Evolutionary conservation across 2,329 filamentous ascomycete species (phyloP).

Genomic region (Penicillium sp.): DNA sequence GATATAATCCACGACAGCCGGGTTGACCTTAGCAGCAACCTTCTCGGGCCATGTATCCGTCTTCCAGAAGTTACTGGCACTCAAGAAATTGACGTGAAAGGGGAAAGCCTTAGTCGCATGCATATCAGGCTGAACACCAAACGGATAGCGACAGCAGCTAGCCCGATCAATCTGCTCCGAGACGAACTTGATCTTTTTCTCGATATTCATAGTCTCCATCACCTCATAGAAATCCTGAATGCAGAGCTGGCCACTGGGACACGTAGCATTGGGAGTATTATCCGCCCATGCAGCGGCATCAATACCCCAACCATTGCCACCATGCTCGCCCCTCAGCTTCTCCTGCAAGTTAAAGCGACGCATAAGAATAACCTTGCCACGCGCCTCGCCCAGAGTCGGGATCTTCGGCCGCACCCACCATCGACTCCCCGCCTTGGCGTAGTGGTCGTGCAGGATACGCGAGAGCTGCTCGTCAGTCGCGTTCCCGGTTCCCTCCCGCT

Average conservation of each 20-base stretch:
- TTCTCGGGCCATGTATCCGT: slow-evolving; percentile 87
- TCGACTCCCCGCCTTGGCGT: slow-evolving; percentile 55
- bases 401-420: slow-evolving; percentile 80
- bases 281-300: slow-evolving; percentile 73
- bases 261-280: slow-evolving; percentile 74
- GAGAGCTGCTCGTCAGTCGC: slow-evolving; percentile 76
- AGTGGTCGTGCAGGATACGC: slow-evolving; percentile 69
- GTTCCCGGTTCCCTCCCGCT: slow-evolving; percentile 82
- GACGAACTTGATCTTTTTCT: slow-evolving; percentile 73
- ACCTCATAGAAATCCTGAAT: slow-evolving; percentile 97
- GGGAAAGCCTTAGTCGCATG: slow-evolving; percentile 54
- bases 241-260: slow-evolving; percentile 69
- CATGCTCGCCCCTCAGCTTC: slow-evolving; percentile 42
- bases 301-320: slow-evolving; percentile 55
- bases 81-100: slow-evolving; percentile 87
- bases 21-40: slow-evolving; percentile 84
- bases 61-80: slow-evolving; percentile 92
- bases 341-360: slow-evolving; percentile 71
- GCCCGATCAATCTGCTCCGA: slow-evolving; percentile 75
- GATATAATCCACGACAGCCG: slow-evolving; percentile 62
- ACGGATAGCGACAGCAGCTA: slow-evolving; percentile 48
- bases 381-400: slow-evolving; percentile 72
- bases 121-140: slow-evolving; percentile 36
- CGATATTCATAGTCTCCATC: slow-evolving; percentile 68
- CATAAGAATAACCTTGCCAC: slow-evolving; percentile 80